Base-by-base conservation (phyloP, 2,329 filamentous ascomycete species). In the Clonostachys byssicola region DNA sequence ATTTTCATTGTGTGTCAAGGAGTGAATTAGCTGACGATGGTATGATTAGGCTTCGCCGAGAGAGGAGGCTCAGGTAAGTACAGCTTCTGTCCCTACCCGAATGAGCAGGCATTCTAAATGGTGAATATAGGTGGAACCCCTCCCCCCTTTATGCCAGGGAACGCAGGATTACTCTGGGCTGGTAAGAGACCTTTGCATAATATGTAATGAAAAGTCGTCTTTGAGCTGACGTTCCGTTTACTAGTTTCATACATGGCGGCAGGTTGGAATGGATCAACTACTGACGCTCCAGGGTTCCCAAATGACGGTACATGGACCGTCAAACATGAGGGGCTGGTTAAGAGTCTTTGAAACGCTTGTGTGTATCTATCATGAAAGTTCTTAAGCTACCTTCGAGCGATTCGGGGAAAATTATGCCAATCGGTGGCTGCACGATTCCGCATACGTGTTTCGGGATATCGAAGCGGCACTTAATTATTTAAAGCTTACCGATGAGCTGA, bases 181-280 rank as follows among this genome's bases (percentile, higher is more conserved):
- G 20, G 20, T 23, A 23, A 23, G 20, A 23, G 20, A 23, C 20
- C 20, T 23, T 23, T 23, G 20, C 20, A 23, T 23, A 23, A 23
- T 23, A 23, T 23, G 20, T 23, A 23, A 23, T 8, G 58, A 65
- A 5, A 23, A 23, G 20, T 23, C 20, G 20, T 23, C 20, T 23
- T 23, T 7, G 20, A 23, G 20, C 20, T 23, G 20, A 23, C 20
- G 20, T 6, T 23, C 20, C 20, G 20, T 23, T 23, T 23, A 23
- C 63, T 64, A 68, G 66, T 68, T 30, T 60, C 61, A 1, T 70
- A 68, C 12, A 66, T 70, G 64, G 57, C 54, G 1, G 59, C 60
- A 35, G 55, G 55, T 3, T 57, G 55, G 55, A 53, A 54, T 4
- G 53, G 52, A 4, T 56, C 53, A 1, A 45, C 59, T 10, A 54